phyloP scores from a whole-genome alignment of 495 filamentous ascomycete genomes.

The Xylaria cubensis region DNA sequence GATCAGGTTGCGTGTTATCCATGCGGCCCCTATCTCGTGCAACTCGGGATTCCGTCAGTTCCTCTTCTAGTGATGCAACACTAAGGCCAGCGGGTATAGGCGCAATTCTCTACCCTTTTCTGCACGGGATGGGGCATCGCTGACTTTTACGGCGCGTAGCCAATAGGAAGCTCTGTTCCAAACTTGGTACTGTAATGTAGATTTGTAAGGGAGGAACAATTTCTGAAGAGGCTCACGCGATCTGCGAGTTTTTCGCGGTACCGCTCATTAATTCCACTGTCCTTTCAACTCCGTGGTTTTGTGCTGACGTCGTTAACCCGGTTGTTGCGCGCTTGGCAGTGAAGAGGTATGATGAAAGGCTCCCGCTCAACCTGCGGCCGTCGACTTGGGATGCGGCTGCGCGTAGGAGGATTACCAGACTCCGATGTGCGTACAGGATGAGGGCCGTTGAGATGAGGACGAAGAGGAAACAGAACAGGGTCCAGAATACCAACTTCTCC shows the following conservation, averaged over 20 bases:
- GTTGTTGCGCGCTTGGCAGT: conserved; percentile 5
- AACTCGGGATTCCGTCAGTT: neutral
- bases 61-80: neutral
- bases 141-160: neutral
- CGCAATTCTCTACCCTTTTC: neutral
- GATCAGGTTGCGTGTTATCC: neutral
- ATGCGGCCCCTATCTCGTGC: conserved; percentile 1
- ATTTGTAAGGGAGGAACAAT: neutral
- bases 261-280: neutral
- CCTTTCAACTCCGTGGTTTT: neutral
- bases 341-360: conserved; percentile 19
- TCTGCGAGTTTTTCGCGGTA: conserved; percentile 25
- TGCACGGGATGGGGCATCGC: neutral
- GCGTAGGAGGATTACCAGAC: conserved; percentile 26
- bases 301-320: conserved; percentile 1
- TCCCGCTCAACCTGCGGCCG: neutral
- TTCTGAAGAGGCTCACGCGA: conserved; percentile 19
- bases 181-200: neutral
- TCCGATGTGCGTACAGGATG: conserved; percentile 30
- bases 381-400: conserved; percentile 25
- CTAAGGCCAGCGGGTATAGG: neutral
- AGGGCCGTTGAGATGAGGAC: conserved; percentile 33
- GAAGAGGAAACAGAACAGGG: conserved; percentile 38
- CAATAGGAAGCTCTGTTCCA: neutral
- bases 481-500: conserved; percentile 51